These are phyloP conservation scores for Schizopora paradoxa DNA, from an alignment of 1,284 basidiomycete species.

Conservation along the genomic window DNA sequence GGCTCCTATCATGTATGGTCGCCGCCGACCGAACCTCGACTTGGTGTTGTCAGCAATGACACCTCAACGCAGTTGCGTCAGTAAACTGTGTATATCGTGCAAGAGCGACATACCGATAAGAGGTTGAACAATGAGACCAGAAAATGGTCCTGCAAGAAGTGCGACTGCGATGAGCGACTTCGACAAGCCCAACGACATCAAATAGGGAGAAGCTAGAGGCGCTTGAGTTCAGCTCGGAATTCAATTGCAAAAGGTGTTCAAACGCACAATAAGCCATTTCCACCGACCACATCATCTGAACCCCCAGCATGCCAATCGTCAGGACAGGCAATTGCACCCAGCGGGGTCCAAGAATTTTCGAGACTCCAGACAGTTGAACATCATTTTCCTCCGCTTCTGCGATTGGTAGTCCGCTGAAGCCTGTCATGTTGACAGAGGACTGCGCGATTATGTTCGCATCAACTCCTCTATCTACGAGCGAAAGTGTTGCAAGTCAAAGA, in stretches of 20 bases:
- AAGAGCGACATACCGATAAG: constrained; percentile 53
- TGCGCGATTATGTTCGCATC: too few species aligned
- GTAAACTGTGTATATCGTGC: neutral
- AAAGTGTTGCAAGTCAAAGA: too few species aligned
- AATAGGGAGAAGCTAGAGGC: constrained; percentile 80
- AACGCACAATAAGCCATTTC: constrained; percentile 84
- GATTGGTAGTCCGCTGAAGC: constrained; percentile 37
- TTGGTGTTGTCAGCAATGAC: constrained; percentile 85
- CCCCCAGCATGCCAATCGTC: constrained; percentile 74
- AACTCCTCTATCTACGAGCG: too few species aligned
- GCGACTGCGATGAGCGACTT: constrained; percentile 88
- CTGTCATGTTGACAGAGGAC: constrained; percentile 46
- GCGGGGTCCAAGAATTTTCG: constrained; percentile 52
- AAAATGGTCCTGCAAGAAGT: constrained; percentile 90
- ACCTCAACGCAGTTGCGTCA: constrained; percentile 32
- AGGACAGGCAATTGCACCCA: constrained; percentile 66
- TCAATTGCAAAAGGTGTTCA: neutral
- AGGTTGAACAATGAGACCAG: constrained; percentile 90
- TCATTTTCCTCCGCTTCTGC: constrained; percentile 30
- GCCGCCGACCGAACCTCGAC: constrained; percentile 76
- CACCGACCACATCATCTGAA: constrained; percentile 86
- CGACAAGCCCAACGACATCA: constrained; percentile 83
- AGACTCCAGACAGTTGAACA: constrained; percentile 47
- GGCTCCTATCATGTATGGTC: constrained; percentile 81
- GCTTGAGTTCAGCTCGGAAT: neutral